Evolutionary conservation across 345 rosid genomes (phyloP).

Genomic region (Lagerstroemia speciosa): DNA sequence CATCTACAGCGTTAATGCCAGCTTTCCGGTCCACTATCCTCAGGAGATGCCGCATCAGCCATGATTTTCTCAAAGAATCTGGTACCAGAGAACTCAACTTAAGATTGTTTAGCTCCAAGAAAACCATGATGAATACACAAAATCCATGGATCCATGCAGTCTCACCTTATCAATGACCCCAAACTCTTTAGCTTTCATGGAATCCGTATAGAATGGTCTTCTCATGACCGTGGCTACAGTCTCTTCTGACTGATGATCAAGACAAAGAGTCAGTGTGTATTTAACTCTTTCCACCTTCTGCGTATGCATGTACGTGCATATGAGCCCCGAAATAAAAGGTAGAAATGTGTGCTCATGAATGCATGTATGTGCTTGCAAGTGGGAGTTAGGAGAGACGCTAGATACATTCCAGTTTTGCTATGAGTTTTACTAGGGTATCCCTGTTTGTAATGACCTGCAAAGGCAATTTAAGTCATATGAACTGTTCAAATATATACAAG

Average conservation of each 20-base stretch:
- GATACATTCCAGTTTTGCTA: conserved; percentile 79
- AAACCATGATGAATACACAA: not conserved
- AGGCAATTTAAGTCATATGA: not conserved
- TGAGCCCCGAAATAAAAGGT: not conserved
- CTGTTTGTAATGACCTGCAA: conserved; percentile 56
- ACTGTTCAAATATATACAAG: not conserved
- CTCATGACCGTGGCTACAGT: conserved; percentile 54
- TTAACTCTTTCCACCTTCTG: not conserved
- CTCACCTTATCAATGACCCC: conserved; percentile 83
- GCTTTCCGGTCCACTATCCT: conserved; percentile 65
- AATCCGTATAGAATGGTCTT: conserved; percentile 63
- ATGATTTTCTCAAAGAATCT: conserved; percentile 68
- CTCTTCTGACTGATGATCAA: conserved; percentile 49
- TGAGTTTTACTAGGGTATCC: conserved; percentile 59
- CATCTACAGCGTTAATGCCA: conserved; percentile 39
- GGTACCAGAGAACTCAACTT: conserved; percentile 13
- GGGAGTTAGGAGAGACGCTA: not conserved
- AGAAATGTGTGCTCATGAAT: not conserved
- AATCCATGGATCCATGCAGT: not conserved
- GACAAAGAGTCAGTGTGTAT: conserved; percentile 10
- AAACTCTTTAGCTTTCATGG: conserved; percentile 62
- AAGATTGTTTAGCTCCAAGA: not conserved
- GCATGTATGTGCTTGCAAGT: no score
- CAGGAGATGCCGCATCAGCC: conserved; percentile 52
- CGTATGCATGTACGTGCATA: not conserved